Evolutionary conservation across 768 basidiomycete genomes (phyloP).

Genomic region (Lactifluus hygrophoroides): DNA sequence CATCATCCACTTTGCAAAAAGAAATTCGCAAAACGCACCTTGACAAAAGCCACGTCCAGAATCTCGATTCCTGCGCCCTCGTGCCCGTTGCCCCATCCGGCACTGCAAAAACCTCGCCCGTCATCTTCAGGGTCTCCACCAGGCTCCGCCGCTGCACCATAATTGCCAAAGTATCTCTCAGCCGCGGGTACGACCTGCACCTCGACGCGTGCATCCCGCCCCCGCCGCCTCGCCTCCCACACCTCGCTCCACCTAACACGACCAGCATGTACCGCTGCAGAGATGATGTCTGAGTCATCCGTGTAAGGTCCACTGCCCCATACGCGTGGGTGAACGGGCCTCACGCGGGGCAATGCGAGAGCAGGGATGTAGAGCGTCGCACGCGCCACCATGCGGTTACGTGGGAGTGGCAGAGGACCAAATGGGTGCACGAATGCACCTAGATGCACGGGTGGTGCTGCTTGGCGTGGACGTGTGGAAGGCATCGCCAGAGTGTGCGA

Average conservation of each 20-base stretch:
- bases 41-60: constrained; percentile 50
- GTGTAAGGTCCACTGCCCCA: constrained; percentile 69
- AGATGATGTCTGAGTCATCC: constrained; percentile 65
- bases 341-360: constrained; percentile 46
- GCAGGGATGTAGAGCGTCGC: constrained; percentile 53
- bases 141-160: constrained; percentile 25
- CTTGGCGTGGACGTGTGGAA: constrained; percentile 16
- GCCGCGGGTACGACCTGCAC: constrained; percentile 33
- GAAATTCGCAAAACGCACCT: constrained; percentile 35
- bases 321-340: constrained; percentile 47
- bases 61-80: constrained; percentile 73
- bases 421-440: constrained; percentile 53
- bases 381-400: constrained; percentile 21
- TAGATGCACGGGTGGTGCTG: constrained; percentile 28
- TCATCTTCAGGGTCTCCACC: constrained; percentile 39
- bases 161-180: constrained; percentile 40
- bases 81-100: constrained; percentile 71
- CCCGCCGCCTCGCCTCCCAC: constrained; percentile 30
- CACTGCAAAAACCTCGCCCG: constrained; percentile 53
- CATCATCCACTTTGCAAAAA: constrained; percentile 17
- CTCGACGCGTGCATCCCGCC: constrained; percentile 35
- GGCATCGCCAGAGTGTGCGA: not conserved
- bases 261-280: constrained; percentile 63
- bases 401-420: constrained; percentile 46
- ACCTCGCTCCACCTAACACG: constrained; percentile 37